Conservation (phyloP, 2,329 filamentous ascomycete species). For the Parascedosporium putredinis region DNA sequence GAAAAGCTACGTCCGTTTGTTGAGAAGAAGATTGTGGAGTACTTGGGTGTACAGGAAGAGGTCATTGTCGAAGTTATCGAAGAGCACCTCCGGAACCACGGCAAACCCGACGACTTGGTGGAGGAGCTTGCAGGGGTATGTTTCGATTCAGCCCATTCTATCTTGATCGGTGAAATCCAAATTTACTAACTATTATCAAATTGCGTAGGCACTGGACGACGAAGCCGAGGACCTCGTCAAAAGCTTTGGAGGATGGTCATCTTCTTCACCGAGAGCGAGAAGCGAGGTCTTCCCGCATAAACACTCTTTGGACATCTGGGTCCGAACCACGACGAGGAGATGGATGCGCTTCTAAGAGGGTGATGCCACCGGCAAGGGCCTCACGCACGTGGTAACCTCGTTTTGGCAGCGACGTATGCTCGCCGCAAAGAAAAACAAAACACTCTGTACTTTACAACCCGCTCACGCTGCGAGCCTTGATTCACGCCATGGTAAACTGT, state of each 20-base stretch:
- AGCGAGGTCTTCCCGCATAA: conserved; percentile 67
- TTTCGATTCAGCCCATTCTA: conserved; percentile 16
- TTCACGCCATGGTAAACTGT: background rate
- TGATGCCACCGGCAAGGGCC: too few relatives aligned
- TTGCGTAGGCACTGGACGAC: conserved; percentile 69
- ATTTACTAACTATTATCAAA: conserved; percentile 1
- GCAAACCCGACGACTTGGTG: conserved; percentile 67
- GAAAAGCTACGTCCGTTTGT: conserved; percentile 91
- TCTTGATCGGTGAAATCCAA: too few relatives aligned
- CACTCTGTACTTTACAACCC: background rate
- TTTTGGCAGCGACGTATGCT: too few relatives aligned
- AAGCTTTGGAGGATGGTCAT: conserved; percentile 98
- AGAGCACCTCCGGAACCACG: conserved; percentile 68
- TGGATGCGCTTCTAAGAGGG: background rate
- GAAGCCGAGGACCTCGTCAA: conserved; percentile 89
- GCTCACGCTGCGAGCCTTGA: background rate
- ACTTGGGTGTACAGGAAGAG: conserved; percentile 91
- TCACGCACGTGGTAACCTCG: too few relatives aligned
- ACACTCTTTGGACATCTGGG: too few relatives aligned
- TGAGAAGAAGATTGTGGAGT: conserved; percentile 96
- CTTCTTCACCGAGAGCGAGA: conserved; percentile 93
- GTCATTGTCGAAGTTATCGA: conserved; percentile 89
- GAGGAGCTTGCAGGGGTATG: conserved; percentile 75
- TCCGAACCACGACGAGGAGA: too few relatives aligned
- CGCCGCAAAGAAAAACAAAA: background rate